These are phyloP conservation scores for Penicillium sp. DNA, from an alignment of 2,329 filamentous ascomycete species.

Conservation along the genomic window DNA sequence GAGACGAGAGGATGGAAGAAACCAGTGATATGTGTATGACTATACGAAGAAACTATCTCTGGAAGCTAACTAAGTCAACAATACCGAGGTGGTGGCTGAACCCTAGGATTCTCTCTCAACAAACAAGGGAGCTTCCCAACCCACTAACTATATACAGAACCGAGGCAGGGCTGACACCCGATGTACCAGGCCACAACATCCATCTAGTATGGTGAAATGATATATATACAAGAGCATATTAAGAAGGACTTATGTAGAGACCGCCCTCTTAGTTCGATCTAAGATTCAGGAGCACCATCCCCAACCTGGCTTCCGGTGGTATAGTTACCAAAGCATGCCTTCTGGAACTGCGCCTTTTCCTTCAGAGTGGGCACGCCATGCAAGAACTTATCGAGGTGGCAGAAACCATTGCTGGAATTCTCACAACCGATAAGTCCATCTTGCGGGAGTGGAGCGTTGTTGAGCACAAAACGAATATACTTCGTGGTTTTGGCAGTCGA, in stretches of 20 bases:
- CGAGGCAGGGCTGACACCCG: too few species aligned
- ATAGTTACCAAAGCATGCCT: slow-evolving; percentile 34
- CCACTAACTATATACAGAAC: too few species aligned
- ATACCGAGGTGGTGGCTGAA: too few species aligned
- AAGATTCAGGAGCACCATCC: slow-evolving; percentile 20
- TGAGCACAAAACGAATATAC: slow-evolving; percentile 36
- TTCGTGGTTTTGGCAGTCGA: slow-evolving; percentile 15
- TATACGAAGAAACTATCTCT: too few species aligned
- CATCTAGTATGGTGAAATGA: background rate
- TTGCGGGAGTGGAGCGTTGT: slow-evolving; percentile 31
- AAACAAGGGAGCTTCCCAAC: too few species aligned
- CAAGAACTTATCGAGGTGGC: slow-evolving; percentile 29
- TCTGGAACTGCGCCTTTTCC: slow-evolving; percentile 29
- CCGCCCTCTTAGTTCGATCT: background rate
- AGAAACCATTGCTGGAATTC: slow-evolving; percentile 31
- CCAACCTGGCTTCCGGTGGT: slow-evolving; percentile 28
- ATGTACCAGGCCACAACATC: too few species aligned
- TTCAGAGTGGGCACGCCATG: slow-evolving; percentile 24
- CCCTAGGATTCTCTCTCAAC: too few species aligned
- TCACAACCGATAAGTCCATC: slow-evolving; percentile 31
- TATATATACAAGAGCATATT: background rate
- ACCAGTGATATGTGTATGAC: too few species aligned
- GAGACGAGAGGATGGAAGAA: too few species aligned
- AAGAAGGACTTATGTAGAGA: background rate
- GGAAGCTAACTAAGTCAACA: too few species aligned